Base-by-base conservation (phyloP, 2,329 filamentous ascomycete genomes). In the Biscogniauxia sp. region DNA sequence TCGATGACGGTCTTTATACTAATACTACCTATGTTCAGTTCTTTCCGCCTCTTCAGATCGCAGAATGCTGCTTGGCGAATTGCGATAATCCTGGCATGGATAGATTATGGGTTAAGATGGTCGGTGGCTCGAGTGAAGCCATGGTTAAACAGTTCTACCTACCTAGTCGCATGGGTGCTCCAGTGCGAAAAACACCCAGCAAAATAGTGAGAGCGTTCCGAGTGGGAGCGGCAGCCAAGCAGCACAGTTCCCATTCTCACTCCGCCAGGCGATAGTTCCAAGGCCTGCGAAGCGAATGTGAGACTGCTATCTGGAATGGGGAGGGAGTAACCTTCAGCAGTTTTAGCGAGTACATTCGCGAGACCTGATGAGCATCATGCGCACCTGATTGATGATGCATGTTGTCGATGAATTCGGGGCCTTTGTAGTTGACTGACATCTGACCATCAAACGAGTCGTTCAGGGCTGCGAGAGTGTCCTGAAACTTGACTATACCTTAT, bases 31-130 rank as follows among this genome's bases (percentile, higher is more conserved):
- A 84, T 86, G 75, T 49, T 67, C 11, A 96, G 92, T 97, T 75
- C 84, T 96, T 51, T 95, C 93, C 58, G 92, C 88, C 26, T 96
- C 92, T 8, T 95, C 93, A n/a, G 93, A 97, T 78, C 87, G 91
- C 55, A 94, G 85, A 51, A 83, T 97, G 72, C 82, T 97, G 66
- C 82, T 97, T 5, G 93, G 93, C 61, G 93, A 97, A 77, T 79
- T 97, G 62, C 80, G 89, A 82, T 82, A 87, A 84, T 25, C 52
- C 37, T 28, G 11, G 37, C 5, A n/a, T 15, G 37, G 17, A 45
- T 17, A 3, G 32, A 15, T 28, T 25, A 25, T 20, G 0, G 32
- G 15, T 5, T 9, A 20, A 4, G 9, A 6, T 20, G 17, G 17
- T 41, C 15, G 6, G 20, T 20, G 53, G 19, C 37, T 5, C 37